Conservation (phyloP, 2,329 filamentous ascomycete genomes). For the Phialocephala subalpina region DNA sequence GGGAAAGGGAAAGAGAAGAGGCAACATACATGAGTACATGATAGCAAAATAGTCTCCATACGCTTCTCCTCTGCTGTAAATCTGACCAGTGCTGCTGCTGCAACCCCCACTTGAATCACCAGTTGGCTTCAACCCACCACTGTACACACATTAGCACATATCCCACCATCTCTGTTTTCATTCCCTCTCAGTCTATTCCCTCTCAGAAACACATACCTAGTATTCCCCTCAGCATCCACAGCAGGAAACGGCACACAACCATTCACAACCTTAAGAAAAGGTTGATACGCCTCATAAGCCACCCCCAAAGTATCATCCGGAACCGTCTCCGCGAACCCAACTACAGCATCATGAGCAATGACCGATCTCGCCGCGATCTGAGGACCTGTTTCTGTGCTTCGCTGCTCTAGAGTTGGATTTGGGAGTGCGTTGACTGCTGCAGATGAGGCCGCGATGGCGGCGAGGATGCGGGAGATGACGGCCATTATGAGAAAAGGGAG, state of each 20-base stretch:
- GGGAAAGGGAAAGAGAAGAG: too few relatives aligned
- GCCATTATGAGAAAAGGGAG: too few relatives aligned
- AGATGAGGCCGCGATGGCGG: too few relatives aligned
- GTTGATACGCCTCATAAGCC: conserved; percentile 63
- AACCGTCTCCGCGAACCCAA: conserved; percentile 61
- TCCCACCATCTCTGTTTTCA: too few relatives aligned
- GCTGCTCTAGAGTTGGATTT: too few relatives aligned
- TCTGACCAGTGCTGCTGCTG: conserved; percentile 54
- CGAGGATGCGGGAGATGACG: too few relatives aligned
- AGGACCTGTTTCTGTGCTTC: too few relatives aligned
- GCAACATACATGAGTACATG: too few relatives aligned
- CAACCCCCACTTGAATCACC: conserved; percentile 52
- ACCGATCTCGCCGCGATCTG: too few relatives aligned
- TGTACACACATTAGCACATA: too few relatives aligned
- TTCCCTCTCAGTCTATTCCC: too few relatives aligned
- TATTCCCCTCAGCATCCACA: conserved; percentile 64
- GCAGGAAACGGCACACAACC: conserved; percentile 71
- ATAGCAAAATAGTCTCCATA: conserved; percentile 54
- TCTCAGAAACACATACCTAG: conserved; percentile 61
- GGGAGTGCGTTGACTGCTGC: too few relatives aligned
- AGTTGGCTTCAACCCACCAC: conserved; percentile 42
- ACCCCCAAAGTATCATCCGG: conserved; percentile 54
- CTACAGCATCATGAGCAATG: conserved; percentile 49
- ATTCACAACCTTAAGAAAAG: conserved; percentile 60
- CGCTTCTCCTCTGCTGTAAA: conserved; percentile 54